Evolutionary conservation across 768 basidiomycete genomes (phyloP), one percentile per base, ranked within the genome.

Genomic region (Termitomyces bulborhizus): DNA sequence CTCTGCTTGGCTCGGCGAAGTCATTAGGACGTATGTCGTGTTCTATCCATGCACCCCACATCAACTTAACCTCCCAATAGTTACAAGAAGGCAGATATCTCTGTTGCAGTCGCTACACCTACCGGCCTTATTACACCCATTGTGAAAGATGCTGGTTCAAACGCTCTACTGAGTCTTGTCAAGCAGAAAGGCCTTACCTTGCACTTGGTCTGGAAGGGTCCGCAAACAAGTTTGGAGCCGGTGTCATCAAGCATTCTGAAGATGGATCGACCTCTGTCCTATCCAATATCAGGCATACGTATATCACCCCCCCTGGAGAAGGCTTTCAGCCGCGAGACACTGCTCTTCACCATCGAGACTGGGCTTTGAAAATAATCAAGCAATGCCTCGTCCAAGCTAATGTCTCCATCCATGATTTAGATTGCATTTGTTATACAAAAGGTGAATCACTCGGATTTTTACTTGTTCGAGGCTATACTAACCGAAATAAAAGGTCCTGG

Each of bases 161-260:
- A 98, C n/a, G n/a, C n/a, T n/a, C n/a, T 37, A 34, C 52, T 61
- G 18, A 63, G 44, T 15, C 24, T n/a, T 31, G 24, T 21, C 36
- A 11, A 16, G 9, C 46, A 91, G 89, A 82, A 57, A 77, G 77
- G 49, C 77, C 87, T 15, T 83, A 85, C 66, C 71, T 97, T 21
- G 94, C 96, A n/a, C 82, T 99, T 18, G 97, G 97, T 21, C 84
- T 99, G 36, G 97, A 99, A 71, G 97, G 97, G 13, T 95, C 93
- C 16, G 97, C 97, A 43, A 99, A 99, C 74, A 99, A 99, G 70
- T 80, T 99, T 32, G 97, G 97, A 11, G 91, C 88, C 18, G 97
- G 97, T 9, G 76, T 98, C 47, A 91, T 98, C 70, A 82, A 82
- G 62, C 97, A 99, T 66, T 76, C 77, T 16, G 76, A 82, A 24